Evolutionary conservation across 345 rosid species (phyloP).

Genomic region (Arabidopsis arenosa): DNA sequence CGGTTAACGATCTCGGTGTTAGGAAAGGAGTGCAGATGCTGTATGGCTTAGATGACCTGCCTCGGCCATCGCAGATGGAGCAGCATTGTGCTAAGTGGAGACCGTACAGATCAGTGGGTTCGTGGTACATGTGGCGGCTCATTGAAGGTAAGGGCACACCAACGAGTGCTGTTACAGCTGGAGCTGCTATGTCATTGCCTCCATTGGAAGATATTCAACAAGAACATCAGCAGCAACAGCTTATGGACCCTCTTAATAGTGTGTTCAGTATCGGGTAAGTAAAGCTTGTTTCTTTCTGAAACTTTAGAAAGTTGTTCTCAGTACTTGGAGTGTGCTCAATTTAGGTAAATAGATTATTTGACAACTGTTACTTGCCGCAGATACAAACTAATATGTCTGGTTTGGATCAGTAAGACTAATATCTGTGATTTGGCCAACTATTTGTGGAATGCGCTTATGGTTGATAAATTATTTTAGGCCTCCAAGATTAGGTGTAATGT

Average conservation of each 20-base stretch:
- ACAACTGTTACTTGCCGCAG: neutral
- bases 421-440: neutral
- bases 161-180: conserved; percentile 52
- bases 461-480: neutral
- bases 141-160: conserved; percentile 73
- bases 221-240: conserved; percentile 55
- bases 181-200: conserved; percentile 54
- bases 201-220: conserved; percentile 50
- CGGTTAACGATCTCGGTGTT: conserved; percentile 80
- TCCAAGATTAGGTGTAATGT: neutral
- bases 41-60: conserved; percentile 74
- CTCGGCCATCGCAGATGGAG: conserved; percentile 94
- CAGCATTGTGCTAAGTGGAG: conserved; percentile 85
- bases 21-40: conserved; percentile 86
- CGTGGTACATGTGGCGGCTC: conserved; percentile 89
- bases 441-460: neutral
- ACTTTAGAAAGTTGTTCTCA: neutral
- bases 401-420: neutral
- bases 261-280: conserved; percentile 79
- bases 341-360: neutral
- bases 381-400: neutral
- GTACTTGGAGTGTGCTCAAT: neutral
- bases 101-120: conserved; percentile 88
- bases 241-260: conserved; percentile 83
- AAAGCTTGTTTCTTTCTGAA: neutral